Conservation (phyloP, 805 yeast species). For the Nakazawaea pomicola region DNA sequence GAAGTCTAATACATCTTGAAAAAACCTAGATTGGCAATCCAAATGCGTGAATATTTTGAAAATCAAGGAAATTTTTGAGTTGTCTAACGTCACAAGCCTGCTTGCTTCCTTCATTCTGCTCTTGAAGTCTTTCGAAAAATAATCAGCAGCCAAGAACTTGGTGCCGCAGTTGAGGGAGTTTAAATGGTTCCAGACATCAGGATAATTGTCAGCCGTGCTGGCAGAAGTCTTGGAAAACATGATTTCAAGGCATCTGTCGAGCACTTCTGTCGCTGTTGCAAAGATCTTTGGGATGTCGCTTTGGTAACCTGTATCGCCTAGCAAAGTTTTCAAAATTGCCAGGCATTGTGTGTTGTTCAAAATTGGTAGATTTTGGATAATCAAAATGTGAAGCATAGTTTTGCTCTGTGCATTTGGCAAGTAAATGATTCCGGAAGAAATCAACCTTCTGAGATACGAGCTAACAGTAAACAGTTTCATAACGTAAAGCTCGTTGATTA, state of each 20-base stretch:
- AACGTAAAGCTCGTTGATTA: slow-evolving; percentile 45
- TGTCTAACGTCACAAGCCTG: slow-evolving; percentile 36
- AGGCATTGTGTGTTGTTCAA: slow-evolving; percentile 32
- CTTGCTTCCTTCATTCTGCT: slow-evolving; percentile 17
- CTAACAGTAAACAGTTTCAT: slow-evolving; percentile 50
- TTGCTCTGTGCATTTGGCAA: slow-evolving; percentile 46
- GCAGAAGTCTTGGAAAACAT: background rate
- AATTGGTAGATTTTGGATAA: slow-evolving; percentile 56
- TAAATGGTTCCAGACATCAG: background rate
- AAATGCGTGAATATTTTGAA: slow-evolving; percentile 6
- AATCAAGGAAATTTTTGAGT: slow-evolving; percentile 23
- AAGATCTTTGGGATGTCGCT: background rate
- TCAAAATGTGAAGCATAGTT: slow-evolving; percentile 45
- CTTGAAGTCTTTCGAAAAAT: background rate
- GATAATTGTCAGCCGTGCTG: background rate
- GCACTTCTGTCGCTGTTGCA: background rate
- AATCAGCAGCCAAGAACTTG: slow-evolving; percentile 3
- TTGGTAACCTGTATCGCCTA: slow-evolving; percentile 2
- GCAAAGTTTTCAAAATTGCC: slow-evolving; percentile 18
- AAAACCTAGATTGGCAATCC: slow-evolving; percentile 4
- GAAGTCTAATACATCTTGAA: slow-evolving; percentile 1
- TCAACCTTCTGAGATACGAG: slow-evolving; percentile 70
- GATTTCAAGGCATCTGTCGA: background rate
- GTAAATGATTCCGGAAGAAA: slow-evolving; percentile 82
- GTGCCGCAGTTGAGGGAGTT: slow-evolving; percentile 1